Evolutionary conservation across 2,329 filamentous ascomycete genomes (phyloP).

Genomic region (Lasiodiplodia theobromae): DNA sequence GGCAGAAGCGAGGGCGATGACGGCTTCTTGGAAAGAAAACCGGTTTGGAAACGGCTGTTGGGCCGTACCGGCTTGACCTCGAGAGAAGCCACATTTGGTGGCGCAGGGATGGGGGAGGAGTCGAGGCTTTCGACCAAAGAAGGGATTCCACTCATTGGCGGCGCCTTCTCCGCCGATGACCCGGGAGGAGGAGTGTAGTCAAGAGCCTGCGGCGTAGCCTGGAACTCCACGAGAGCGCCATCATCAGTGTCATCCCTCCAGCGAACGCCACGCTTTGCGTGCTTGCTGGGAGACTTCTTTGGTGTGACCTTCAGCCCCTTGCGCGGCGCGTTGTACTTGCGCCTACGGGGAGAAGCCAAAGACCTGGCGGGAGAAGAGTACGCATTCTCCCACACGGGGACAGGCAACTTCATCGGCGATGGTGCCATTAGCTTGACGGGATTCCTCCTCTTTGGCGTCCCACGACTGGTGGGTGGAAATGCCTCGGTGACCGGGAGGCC

Average conservation of each 20-base stretch:
- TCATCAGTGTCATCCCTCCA: constrained; percentile 94
- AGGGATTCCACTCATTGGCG: constrained; percentile 48
- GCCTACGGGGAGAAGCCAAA: constrained; percentile 73
- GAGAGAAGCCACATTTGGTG: constrained; percentile 62
- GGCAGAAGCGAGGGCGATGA: constrained; percentile 67
- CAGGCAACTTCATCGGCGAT: constrained; percentile 52
- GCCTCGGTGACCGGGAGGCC: constrained; percentile 66
- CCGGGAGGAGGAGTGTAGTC: constrained; percentile 62
- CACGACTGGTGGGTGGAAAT: constrained; percentile 73
- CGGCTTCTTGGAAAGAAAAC: constrained; percentile 76
- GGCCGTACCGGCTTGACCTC: constrained; percentile 59
- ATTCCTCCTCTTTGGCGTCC: constrained; percentile 78
- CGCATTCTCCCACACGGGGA: constrained; percentile 43
- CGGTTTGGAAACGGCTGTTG: constrained; percentile 82
- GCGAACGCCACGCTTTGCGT: constrained; percentile 76
- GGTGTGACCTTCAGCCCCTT: constrained; percentile 77
- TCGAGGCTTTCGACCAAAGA: constrained; percentile 38
- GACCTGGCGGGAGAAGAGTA: constrained; percentile 70
- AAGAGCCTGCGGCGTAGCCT: constrained; percentile 82
- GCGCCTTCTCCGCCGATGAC: constrained; percentile 59
- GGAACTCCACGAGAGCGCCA: constrained; percentile 86
- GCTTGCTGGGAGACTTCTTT: constrained; percentile 69
- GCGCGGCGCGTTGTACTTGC: constrained; percentile 67
- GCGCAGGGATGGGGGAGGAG: constrained; percentile 65
- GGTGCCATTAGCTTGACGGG: constrained; percentile 55